Evolutionary conservation across 176 grass and related monocot genomes (phyloP).

Genomic region (Tillandsia fasciculata): DNA sequence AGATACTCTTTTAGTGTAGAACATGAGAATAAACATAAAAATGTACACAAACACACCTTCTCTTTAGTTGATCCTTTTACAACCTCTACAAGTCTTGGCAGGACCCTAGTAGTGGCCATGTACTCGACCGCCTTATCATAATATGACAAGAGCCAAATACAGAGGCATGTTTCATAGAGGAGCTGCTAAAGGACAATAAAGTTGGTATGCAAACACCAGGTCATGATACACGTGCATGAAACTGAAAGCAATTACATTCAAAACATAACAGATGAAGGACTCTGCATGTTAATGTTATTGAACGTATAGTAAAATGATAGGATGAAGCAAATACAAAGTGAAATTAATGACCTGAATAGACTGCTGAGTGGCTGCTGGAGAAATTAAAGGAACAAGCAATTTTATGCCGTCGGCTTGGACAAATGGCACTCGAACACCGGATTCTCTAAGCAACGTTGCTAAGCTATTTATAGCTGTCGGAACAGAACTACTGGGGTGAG

Average conservation of each 20-base stretch:
- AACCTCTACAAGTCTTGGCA: slow-evolving; percentile 82
- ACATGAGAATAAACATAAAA: too few species aligned
- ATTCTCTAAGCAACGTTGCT: slow-evolving; percentile 53
- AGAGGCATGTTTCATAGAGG: slow-evolving; percentile 94
- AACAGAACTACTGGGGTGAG: slow-evolving; percentile 58
- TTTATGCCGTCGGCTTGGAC: slow-evolving; percentile 74
- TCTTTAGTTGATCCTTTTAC: slow-evolving; percentile 94
- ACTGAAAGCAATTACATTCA: not conserved
- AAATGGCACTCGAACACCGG: slow-evolving; percentile 62
- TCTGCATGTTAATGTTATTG: too few species aligned
- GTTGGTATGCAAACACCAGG: too few species aligned
- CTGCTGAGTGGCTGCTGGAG: slow-evolving; percentile 80
- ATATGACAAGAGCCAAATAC: slow-evolving; percentile 90
- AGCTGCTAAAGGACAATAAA: slow-evolving; percentile 43
- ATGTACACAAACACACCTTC: slow-evolving; percentile 31
- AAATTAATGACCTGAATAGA: slow-evolving; percentile 72
- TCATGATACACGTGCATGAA: too few species aligned
- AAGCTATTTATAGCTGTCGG: slow-evolving; percentile 63
- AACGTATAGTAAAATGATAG: not conserved
- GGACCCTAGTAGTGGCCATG: slow-evolving; percentile 72
- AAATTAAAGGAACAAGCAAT: slow-evolving; percentile 74
- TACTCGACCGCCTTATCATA: slow-evolving; percentile 80
- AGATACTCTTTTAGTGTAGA: too few species aligned
- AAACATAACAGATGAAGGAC: not conserved
- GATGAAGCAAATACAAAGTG: not conserved